A percentile compares a stretch with the other conserved stretches of the same genome.
Evolutionary conservation across 305 asterid genomes (phyloP).

Genomic region (Fraxinus xanthoxyloides): DNA sequence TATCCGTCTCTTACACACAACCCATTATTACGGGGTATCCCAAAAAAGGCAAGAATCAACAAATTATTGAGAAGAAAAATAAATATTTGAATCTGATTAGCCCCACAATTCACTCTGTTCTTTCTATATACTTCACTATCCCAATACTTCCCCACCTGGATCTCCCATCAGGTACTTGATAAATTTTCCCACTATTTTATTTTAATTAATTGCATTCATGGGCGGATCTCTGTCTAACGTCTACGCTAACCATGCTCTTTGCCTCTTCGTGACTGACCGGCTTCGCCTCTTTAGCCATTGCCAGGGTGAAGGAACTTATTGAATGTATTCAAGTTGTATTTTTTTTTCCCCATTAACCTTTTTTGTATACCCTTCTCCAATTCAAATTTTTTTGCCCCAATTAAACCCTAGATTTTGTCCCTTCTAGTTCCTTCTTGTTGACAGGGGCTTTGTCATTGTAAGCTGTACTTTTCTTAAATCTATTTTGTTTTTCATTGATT

Average conservation of each 20-base stretch:
- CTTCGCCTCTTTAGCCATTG: background rate
- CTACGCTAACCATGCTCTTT: background rate
- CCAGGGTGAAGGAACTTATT: background rate
- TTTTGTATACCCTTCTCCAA: background rate
- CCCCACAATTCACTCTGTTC: background rate
- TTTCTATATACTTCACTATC: background rate
- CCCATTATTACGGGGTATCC: background rate
- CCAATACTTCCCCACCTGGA: background rate
- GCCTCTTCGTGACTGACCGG: background rate
- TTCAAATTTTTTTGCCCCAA: background rate
- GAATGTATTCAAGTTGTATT: background rate
- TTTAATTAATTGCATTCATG: background rate
- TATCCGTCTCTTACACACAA: background rate
- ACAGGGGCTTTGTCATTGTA: slow-evolving; percentile 69
- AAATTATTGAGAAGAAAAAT: background rate
- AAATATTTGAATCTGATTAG: background rate
- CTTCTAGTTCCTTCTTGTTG: slow-evolving; percentile 76
- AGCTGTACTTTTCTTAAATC: slow-evolving; percentile 21
- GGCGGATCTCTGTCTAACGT: background rate
- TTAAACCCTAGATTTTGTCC: slow-evolving; percentile 36
- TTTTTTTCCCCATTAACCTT: background rate
- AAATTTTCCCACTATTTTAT: background rate
- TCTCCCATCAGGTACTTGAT: background rate
- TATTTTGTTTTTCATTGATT: background rate
- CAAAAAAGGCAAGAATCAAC: background rate